Conservation (phyloP, 2,329 filamentous ascomycete species). For the Aspergillus phoenicis region DNA sequence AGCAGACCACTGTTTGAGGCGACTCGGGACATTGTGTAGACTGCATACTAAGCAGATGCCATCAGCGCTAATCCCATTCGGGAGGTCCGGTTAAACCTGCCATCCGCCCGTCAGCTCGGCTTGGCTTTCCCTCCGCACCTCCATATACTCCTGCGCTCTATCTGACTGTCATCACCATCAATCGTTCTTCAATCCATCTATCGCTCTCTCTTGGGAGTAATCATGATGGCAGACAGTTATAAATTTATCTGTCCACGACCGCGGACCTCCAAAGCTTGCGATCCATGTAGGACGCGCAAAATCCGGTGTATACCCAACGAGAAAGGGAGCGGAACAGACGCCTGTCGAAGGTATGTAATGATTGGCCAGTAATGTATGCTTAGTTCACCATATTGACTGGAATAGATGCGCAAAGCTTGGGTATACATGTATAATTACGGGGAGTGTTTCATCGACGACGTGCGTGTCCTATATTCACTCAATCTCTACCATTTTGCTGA, state of each 20-base stretch:
- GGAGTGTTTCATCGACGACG: background rate
- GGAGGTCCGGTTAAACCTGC: constrained; percentile 3
- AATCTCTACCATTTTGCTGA: background rate
- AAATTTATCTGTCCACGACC: background rate
- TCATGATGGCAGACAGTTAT: background rate
- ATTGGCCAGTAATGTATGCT: background rate
- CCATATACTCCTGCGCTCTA: background rate
- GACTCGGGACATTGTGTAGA: too few relatives aligned
- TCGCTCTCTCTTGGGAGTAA: background rate
- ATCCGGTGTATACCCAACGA: background rate
- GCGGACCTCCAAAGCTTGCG: background rate
- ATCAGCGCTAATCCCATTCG: background rate
- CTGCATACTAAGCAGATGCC: background rate
- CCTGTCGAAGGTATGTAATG: background rate
- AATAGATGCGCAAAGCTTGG: background rate
- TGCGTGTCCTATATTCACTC: background rate
- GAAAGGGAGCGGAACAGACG: background rate
- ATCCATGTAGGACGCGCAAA: background rate
- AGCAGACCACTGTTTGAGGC: background rate
- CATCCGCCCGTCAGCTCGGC: background rate
- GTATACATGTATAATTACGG: background rate
- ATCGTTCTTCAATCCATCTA: background rate
- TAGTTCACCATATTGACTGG: background rate
- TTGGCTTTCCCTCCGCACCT: background rate
- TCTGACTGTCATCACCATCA: background rate